Conservation (phyloP, 2,329 filamentous ascomycete species). For the Penicillium sp. region DNA sequence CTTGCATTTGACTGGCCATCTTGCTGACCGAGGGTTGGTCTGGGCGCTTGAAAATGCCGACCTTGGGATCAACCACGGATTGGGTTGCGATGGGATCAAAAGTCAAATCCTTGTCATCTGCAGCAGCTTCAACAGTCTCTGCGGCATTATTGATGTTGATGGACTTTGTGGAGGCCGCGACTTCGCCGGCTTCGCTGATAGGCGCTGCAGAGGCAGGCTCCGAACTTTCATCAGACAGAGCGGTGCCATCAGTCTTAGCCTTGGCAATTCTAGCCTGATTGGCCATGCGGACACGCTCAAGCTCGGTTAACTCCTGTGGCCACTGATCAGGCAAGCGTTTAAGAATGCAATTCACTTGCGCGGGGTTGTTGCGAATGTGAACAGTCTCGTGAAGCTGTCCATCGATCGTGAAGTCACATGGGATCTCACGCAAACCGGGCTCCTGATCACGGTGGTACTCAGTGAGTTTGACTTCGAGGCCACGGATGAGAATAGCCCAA, state of each 20-base stretch:
- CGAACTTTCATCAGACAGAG: background rate
- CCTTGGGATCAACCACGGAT: no score
- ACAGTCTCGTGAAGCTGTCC: background rate
- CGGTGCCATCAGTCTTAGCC: background rate
- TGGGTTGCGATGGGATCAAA: no score
- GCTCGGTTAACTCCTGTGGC: background rate
- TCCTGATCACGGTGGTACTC: constrained; percentile 3
- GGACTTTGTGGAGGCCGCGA: no score
- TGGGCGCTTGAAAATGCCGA: no score
- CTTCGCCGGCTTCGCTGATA: no score
- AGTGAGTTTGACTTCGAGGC: background rate
- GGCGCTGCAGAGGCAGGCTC: no score
- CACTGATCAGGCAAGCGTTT: background rate
- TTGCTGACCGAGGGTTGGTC: no score
- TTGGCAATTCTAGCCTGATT: background rate
- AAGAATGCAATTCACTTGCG: background rate
- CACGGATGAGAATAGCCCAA: constrained; percentile 4
- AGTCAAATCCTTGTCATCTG: no score
- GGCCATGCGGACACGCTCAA: no score
- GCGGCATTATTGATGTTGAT: no score
- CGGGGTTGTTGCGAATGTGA: background rate
- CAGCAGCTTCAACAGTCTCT: no score
- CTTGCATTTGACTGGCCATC: no score
- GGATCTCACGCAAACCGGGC: background rate
- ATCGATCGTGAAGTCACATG: constrained; percentile 3